These are phyloP conservation scores for Pichia sp. DNA, from an alignment of 1,139 yeast genomes.

Conservation along the genomic window DNA sequence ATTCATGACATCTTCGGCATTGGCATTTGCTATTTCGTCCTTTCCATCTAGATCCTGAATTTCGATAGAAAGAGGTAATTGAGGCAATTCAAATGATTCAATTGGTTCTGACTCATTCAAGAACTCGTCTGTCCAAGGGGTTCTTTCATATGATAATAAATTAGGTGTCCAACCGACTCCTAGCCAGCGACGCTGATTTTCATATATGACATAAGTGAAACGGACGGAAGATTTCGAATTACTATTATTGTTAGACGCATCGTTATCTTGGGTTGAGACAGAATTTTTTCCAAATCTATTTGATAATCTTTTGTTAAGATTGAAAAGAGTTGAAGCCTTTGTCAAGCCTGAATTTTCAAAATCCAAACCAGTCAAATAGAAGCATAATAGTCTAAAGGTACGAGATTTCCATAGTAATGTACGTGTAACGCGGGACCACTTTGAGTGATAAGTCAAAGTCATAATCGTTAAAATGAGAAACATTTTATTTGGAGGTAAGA, in stretches of 20 bases:
- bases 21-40: conserved; percentile 36
- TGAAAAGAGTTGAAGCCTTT: conserved; percentile 31
- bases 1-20: conserved; percentile 9
- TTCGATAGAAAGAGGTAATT: conserved; percentile 28
- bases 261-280: conserved; percentile 16
- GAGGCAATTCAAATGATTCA: conserved; percentile 76
- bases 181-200: conserved; percentile 94
- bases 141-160: conserved; percentile 83
- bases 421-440: conserved; percentile 77
- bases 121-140: conserved; percentile 97
- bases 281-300: conserved; percentile 18
- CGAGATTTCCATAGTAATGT: conserved; percentile 81
- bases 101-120: conserved; percentile 79
- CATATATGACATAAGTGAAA: conserved; percentile 90
- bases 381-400: conserved; percentile 62
- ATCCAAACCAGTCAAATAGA: conserved; percentile 84
- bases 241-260: conserved; percentile 15
- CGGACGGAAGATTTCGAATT: conserved; percentile 52
- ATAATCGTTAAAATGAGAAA: conserved; percentile 58
- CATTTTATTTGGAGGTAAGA: conserved; percentile 69
- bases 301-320: conserved; percentile 35
- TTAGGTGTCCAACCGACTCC: conserved; percentile 98
- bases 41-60: conserved; percentile 34
- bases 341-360: conserved; percentile 51
- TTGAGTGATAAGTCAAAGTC: conserved; percentile 77